Evolutionary conservation across 441 rosid genomes (phyloP).

Genomic region (Iberis amara): DNA sequence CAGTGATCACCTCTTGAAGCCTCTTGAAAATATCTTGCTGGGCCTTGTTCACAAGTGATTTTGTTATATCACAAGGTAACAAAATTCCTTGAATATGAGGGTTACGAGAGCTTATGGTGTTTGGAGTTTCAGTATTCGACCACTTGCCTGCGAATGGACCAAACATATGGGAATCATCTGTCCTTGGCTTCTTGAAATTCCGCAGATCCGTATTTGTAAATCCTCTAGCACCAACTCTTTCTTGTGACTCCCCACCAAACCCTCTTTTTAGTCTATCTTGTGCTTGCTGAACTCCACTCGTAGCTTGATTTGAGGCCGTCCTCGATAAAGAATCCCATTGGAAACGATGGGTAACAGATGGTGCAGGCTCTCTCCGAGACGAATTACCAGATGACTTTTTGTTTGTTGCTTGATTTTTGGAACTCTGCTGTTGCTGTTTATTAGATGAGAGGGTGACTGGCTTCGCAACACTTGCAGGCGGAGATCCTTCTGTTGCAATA

Average conservation of each 20-base stretch:
- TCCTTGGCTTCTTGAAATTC: constrained; percentile 38
- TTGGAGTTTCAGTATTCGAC: constrained; percentile 31
- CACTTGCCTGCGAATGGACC: constrained; percentile 32
- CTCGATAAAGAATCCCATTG: constrained; percentile 41
- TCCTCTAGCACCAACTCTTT: constrained; percentile 35
- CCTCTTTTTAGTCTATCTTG: constrained; percentile 47
- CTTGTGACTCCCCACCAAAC: constrained; percentile 46
- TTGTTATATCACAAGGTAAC: constrained; percentile 42
- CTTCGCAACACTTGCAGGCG: constrained; percentile 44
- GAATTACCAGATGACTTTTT: constrained; percentile 29
- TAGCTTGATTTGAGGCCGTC: constrained; percentile 35
- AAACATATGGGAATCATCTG: constrained; percentile 29
- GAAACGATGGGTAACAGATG: constrained; percentile 30
- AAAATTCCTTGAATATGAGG: constrained; percentile 44
- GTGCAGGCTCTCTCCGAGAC: constrained; percentile 32
- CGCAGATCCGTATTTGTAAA: constrained; percentile 30
- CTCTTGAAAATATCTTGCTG: constrained; percentile 35
- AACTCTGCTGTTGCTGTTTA: constrained; percentile 39
- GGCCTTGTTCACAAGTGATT: constrained; percentile 52
- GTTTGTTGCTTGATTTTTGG: constrained; percentile 37
- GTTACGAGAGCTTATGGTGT: constrained; percentile 36
- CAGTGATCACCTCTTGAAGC: constrained; percentile 41
- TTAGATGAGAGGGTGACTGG: constrained; percentile 37
- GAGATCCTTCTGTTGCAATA: constrained; percentile 58
- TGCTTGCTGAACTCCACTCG: constrained; percentile 39